phyloP scores from a whole-genome alignment of 306 rosid species.

The Oxytropis ochrocephala region DNA sequence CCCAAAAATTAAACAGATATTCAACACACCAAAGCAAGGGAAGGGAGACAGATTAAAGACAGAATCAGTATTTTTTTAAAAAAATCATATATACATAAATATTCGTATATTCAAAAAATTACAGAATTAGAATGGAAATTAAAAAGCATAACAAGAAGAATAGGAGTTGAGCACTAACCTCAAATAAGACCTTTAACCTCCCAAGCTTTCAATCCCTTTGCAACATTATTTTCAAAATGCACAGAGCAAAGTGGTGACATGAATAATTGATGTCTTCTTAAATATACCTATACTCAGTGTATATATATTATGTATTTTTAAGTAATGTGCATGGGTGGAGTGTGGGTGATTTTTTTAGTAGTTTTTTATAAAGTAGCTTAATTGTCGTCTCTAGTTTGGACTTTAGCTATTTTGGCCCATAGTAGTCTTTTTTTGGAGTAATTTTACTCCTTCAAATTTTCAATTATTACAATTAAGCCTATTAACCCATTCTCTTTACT shows the following conservation, averaged over 20 bases:
- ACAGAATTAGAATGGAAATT: neutral
- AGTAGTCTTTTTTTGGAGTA: too few relatives aligned
- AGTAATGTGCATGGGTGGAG: too few relatives aligned
- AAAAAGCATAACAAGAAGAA: neutral
- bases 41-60: neutral
- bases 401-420: too few relatives aligned
- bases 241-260: conserved; percentile 10
- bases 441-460: too few relatives aligned
- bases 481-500: too few relatives aligned
- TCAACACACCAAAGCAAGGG: neutral
- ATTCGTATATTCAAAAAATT: neutral
- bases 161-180: conserved; percentile 23
- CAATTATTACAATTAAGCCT: too few relatives aligned
- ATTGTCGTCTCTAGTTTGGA: too few relatives aligned
- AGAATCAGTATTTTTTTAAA: too few relatives aligned
- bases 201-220: neutral
- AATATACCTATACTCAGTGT: neutral
- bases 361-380: too few relatives aligned
- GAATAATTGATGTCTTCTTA: conserved; percentile 18
- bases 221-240: conserved; percentile 9
- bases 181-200: neutral
- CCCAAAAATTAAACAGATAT: conserved; percentile 28
- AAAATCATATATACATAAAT: too few relatives aligned
- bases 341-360: too few relatives aligned
- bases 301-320: neutral